phyloP scores from a whole-genome alignment of 2,329 filamentous ascomycete species.

The Penicillium sp. region DNA sequence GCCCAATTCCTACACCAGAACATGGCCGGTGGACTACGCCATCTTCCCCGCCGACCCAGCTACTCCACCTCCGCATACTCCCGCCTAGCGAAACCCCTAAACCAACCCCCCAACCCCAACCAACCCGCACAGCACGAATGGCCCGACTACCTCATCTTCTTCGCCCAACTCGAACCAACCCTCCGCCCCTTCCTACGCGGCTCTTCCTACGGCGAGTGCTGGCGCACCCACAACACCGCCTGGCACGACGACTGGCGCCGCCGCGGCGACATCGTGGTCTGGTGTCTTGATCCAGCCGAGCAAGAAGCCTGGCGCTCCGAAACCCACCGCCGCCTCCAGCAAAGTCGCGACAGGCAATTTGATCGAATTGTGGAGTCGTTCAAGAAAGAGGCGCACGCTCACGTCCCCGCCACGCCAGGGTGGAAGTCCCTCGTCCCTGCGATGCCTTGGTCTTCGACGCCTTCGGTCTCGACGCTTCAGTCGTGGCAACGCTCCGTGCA shows the following conservation, averaged over 20 bases:
- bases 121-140: constrained; percentile 33
- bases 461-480: constrained; percentile 10
- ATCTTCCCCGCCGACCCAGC: constrained; percentile 34
- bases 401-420: constrained; percentile 11
- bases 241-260: constrained; percentile 62
- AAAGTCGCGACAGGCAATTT: constrained; percentile 33
- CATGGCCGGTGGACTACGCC: constrained; percentile 45
- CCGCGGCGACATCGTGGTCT: constrained; percentile 60
- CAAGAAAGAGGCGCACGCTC: constrained; percentile 21
- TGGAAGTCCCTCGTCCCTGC: constrained; percentile 12
- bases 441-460: constrained; percentile 1
- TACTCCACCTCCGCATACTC: constrained; percentile 21
- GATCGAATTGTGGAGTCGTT: constrained; percentile 37
- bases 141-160: constrained; percentile 53
- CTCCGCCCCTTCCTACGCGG: constrained; percentile 44
- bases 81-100: neutral
- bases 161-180: constrained; percentile 54
- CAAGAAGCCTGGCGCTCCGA: constrained; percentile 37
- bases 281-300: constrained; percentile 46
- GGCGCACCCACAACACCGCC: constrained; percentile 58
- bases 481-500: constrained; percentile 18
- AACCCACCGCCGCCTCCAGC: constrained; percentile 22
- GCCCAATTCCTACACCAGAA: constrained; percentile 54
- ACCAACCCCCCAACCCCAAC: constrained; percentile 4
- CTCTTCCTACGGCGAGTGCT: constrained; percentile 55